Evolutionary conservation across 2,329 filamentous ascomycete species (phyloP), one percentile per base, ranked within the genome.

Genomic region (Pseudogymnoascus sp.): DNA sequence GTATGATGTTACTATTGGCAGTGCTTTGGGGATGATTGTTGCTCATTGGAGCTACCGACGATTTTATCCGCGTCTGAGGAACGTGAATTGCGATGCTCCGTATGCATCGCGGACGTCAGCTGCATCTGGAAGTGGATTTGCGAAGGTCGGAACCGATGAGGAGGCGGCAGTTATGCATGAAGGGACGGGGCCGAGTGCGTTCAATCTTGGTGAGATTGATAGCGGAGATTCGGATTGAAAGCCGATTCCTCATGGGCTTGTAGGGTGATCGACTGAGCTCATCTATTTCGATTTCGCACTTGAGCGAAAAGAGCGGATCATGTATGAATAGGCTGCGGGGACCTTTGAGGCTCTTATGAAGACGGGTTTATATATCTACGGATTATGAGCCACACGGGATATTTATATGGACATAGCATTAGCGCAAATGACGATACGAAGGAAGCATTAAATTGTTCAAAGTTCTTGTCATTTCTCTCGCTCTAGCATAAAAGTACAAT

Each of bases 41-140:
- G 82, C 85, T 2, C 85, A 85, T 70, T 88, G 85, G 79, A 87
- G 83, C 67, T 89, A 89, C 70, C 76, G 85, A 66, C 75, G 85
- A 67, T 86, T 87, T 71, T 88, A 83, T 79, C 86, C 85, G 5
- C 73, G 75, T 31, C 73, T 88, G 63, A 77, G 77, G 8, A 82
- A 80, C 62, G 69, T 74, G 8, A 75, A 76, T 39, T 87, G 85
- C 69, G 75, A 85, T 64, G 80, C 85, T 72, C 86, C 86, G 2
- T 82, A 84, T 68, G 80, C 81, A 1, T 73, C 71, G 6, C 66
- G 72, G 63, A 71, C 68, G 16, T 40, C 36, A 31, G 54, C 66
- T 8, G 64, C 39, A 31, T 59, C 37, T n/a, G 45, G 51, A 11
- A n/a, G 23, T 18, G 63, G 21, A 12, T 64, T 67, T 62, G 23